Conservation (phyloP, 2,329 filamentous ascomycete genomes). For the Trematosphaeria pertusa region DNA sequence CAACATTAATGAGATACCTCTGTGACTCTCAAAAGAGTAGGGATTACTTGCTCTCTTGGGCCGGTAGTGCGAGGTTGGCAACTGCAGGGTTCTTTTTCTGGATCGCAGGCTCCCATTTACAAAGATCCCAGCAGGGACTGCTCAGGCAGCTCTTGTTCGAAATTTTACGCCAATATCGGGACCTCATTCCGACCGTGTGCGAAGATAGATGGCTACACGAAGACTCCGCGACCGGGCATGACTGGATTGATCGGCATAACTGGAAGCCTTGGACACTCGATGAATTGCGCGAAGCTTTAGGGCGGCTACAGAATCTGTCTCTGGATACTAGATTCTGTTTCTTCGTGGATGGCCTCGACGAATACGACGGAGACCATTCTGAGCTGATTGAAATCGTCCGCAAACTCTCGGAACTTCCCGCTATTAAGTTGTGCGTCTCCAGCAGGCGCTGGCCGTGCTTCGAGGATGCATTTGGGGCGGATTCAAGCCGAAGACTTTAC, state of each 20-base stretch:
- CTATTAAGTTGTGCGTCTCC: constrained; percentile 14
- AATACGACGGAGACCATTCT: constrained; percentile 10
- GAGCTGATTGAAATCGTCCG: constrained; percentile 16
- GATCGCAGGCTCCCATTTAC: constrained; percentile 47
- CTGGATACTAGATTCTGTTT: constrained; percentile 4
- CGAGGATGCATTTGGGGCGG: constrained; percentile 7
- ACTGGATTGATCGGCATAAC: too few species aligned
- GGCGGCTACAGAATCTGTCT: neutral
- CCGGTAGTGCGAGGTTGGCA: constrained; percentile 30
- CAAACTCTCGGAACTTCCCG: constrained; percentile 14
- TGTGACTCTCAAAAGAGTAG: constrained; percentile 33
- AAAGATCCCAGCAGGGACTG: constrained; percentile 52
- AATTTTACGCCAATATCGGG: constrained; percentile 11
- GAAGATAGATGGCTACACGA: neutral
- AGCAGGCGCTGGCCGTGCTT: constrained; percentile 11
- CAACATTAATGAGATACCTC: constrained; percentile 56
- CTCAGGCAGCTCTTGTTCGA: constrained; percentile 47
- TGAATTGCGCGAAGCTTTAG: neutral
- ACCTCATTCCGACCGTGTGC: neutral
- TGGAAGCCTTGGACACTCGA: neutral
- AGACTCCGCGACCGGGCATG: too few species aligned
- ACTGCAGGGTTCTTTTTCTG: constrained; percentile 53
- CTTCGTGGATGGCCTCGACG: constrained; percentile 21
- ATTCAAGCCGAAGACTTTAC: neutral
- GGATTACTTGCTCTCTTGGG: constrained; percentile 46